Conservation (phyloP, 495 filamentous ascomycete genomes). For the Glarea lozoyensis region DNA sequence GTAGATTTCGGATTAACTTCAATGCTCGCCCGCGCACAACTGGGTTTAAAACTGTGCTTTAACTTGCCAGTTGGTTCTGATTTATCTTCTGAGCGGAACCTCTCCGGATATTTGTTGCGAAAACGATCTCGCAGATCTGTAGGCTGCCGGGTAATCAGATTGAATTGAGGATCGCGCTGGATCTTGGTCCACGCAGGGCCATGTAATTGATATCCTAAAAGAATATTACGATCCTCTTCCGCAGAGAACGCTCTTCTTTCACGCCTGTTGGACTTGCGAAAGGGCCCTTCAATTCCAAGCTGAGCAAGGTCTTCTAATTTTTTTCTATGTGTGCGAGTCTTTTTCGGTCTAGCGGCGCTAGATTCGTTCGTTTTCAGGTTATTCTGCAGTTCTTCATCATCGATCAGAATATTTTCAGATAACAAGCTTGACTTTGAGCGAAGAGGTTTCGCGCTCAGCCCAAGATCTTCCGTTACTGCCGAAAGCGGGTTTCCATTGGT, state of each 20-base stretch:
- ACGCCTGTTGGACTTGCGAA: conserved; percentile 45
- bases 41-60: too few species aligned
- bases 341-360: conserved; percentile 24
- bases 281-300: conserved; percentile 44
- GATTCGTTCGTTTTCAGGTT: background rate
- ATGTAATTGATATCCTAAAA: conserved; percentile 64
- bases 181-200: conserved; percentile 79
- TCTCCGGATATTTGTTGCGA: conserved; percentile 68
- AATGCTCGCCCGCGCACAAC: too few species aligned
- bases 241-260: conserved; percentile 57
- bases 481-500: conserved; percentile 19
- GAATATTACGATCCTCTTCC: conserved; percentile 67
- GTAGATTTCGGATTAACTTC: background rate
- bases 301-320: conserved; percentile 45
- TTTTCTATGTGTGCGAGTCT: conserved; percentile 43
- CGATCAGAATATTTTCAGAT: conserved; percentile 38
- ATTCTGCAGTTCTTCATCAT: conserved; percentile 23
- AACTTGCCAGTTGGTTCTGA: background rate
- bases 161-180: conserved; percentile 57
- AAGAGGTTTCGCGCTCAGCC: conserved; percentile 13
- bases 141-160: conserved; percentile 56
- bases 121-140: conserved; percentile 80
- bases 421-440: conserved; percentile 27
- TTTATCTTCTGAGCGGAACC: conserved; percentile 30
- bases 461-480: conserved; percentile 14